phyloP scores from a whole-genome alignment of 345 rosid species.

The Arabidopsis arenosa region DNA sequence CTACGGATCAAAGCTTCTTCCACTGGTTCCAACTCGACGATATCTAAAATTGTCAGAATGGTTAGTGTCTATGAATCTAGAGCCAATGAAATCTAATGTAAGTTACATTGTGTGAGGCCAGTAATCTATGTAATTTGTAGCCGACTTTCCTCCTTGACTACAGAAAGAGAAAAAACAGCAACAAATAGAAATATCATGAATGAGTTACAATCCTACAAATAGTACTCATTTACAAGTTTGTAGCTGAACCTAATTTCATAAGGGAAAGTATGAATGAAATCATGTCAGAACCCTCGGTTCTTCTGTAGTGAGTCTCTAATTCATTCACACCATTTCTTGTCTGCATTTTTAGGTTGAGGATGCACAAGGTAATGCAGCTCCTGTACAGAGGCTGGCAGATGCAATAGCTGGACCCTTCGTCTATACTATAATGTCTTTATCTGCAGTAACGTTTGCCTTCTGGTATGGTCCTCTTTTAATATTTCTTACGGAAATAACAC shows the following conservation, averaged over 20 bases:
- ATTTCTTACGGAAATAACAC: neutral
- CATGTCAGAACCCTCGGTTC: slow-evolving; percentile 3
- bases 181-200: slow-evolving; percentile 21
- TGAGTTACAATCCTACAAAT: slow-evolving; percentile 6
- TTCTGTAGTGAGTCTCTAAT: neutral
- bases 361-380: slow-evolving; percentile 96
- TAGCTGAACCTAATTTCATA: slow-evolving; percentile 15
- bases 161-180: slow-evolving; percentile 14
- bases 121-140: slow-evolving; percentile 25
- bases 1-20: slow-evolving; percentile 80
- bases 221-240: slow-evolving; percentile 22
- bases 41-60: slow-evolving; percentile 88
- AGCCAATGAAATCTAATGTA: slow-evolving; percentile 3
- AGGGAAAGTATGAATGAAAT: neutral
- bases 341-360: slow-evolving; percentile 75
- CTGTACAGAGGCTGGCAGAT: slow-evolving; percentile 95
- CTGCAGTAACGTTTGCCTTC: slow-evolving; percentile 89
- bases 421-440: slow-evolving; percentile 76
- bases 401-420: slow-evolving; percentile 97
- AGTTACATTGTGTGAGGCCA: slow-evolving; percentile 15
- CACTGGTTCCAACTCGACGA: slow-evolving; percentile 84
- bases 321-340: slow-evolving; percentile 11
- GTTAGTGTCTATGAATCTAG: slow-evolving; percentile 50
- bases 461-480: slow-evolving; percentile 59
- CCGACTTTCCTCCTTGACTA: slow-evolving; percentile 1